These are phyloP conservation scores for Sporothrix euskadiensis DNA, from an alignment of 2,329 filamentous ascomycete species.

Conservation along the genomic window DNA sequence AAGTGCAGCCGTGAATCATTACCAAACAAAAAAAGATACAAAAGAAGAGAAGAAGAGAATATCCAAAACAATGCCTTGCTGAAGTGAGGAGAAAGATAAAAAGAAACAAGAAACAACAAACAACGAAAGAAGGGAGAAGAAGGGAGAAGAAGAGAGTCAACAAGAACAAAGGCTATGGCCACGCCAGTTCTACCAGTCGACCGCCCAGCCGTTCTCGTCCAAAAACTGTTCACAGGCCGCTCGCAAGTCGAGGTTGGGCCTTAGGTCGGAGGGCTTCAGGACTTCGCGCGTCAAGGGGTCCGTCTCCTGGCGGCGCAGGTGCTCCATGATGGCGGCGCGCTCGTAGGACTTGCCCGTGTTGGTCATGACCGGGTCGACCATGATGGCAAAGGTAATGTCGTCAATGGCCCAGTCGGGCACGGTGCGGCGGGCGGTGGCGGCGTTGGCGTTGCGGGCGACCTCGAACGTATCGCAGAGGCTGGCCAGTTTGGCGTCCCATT, in stretches of 20 bases:
- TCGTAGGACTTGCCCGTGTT: constrained; percentile 91
- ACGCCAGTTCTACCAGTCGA: constrained; percentile 66
- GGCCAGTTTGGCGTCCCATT: constrained; percentile 50
- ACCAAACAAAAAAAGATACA: not conserved
- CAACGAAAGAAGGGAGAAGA: not conserved
- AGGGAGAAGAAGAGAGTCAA: not conserved
- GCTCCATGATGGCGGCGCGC: constrained; percentile 78
- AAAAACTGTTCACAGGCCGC: constrained; percentile 72
- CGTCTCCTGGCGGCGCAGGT: constrained; percentile 70
- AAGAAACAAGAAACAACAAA: not conserved
- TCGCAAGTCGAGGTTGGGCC: constrained; percentile 79
- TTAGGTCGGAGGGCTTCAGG: constrained; percentile 66
- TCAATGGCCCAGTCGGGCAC: constrained; percentile 78
- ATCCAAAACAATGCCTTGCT: not conserved
- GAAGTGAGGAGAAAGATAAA: not conserved
- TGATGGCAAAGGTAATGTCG: constrained; percentile 71
- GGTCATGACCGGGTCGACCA: constrained; percentile 73
- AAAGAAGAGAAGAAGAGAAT: not conserved
- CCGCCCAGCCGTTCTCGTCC: constrained; percentile 85
- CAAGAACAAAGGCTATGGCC: not conserved
- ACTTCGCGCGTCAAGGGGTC: constrained; percentile 85
- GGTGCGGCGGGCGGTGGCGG: constrained; percentile 51
- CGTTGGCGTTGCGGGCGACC: constrained; percentile 44
- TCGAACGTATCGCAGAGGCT: constrained; percentile 55
- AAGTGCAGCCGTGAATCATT: constrained; percentile 12